A percentile compares a stretch with the other conserved stretches of the same genome.
Evolutionary conservation across 805 yeast genomes (phyloP).

Genomic region (Maudiozyma pseudohumilis): DNA sequence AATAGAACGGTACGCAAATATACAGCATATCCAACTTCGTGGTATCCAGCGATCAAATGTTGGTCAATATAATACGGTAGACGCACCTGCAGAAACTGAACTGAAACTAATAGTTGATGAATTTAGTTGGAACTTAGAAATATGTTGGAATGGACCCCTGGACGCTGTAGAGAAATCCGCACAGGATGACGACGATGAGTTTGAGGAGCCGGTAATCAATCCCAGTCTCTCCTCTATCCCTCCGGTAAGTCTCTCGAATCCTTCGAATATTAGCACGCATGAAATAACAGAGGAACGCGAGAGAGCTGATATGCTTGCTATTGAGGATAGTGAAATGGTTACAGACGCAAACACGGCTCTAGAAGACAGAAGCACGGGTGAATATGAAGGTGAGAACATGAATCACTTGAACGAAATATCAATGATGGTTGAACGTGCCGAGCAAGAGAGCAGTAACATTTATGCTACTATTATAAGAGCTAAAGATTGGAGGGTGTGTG

Average conservation of each 20-base stretch:
- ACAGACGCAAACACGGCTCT: neutral
- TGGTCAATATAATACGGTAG: conserved; percentile 4
- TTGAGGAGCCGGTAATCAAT: neutral
- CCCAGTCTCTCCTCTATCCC: no score
- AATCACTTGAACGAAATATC: conserved; percentile 15
- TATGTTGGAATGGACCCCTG: conserved; percentile 29
- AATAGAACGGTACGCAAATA: conserved; percentile 52
- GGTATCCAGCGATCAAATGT: conserved; percentile 24
- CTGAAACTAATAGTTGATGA: conserved; percentile 23
- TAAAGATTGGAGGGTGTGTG: conserved; percentile 61
- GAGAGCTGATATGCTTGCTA: conserved; percentile 9
- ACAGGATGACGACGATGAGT: conserved; percentile 6
- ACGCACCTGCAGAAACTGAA: conserved; percentile 6
- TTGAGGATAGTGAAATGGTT: conserved; percentile 20
- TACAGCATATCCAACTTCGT: conserved; percentile 40
- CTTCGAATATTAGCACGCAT: no score
- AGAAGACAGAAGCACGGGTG: neutral
- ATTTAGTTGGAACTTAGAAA: conserved; percentile 26
- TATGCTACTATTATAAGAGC: conserved; percentile 43
- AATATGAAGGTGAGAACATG: no score
- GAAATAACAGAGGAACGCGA: neutral
- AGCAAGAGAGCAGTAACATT: conserved; percentile 10
- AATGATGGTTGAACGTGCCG: conserved; percentile 18
- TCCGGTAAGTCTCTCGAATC: no score
- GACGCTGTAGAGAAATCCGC: conserved; percentile 8